These are phyloP conservation scores for Astrothelium macrocarpum DNA, from an alignment of 495 filamentous ascomycete genomes.

Conservation along the genomic window DNA sequence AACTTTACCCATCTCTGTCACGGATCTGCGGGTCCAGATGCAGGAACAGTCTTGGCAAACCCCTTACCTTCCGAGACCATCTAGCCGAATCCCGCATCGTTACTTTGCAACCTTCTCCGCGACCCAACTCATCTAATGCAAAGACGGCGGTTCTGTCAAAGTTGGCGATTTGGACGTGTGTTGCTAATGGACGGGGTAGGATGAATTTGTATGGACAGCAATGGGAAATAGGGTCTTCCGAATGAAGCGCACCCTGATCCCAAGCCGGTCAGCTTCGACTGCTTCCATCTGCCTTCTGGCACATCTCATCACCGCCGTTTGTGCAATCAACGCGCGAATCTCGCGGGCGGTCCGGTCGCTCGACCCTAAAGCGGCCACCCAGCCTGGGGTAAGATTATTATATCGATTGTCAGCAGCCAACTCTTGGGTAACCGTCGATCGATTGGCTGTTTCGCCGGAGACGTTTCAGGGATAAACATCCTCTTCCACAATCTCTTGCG, in stretches of 20 bases:
- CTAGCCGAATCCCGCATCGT: neutral
- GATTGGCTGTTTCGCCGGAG: neutral
- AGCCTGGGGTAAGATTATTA: neutral
- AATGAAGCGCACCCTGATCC: neutral
- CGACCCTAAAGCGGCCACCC: neutral
- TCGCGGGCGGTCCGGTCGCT: neutral
- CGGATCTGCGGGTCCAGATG: neutral
- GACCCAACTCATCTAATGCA: neutral
- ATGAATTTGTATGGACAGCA: too few species aligned
- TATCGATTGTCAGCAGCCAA: constrained; percentile 3
- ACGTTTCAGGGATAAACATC: neutral
- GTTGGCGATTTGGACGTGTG: too few species aligned
- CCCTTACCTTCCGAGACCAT: neutral
- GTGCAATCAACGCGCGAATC: constrained; percentile 1
- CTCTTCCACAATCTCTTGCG: neutral
- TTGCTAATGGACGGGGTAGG: too few species aligned
- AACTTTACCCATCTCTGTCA: too few species aligned
- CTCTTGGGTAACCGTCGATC: neutral
- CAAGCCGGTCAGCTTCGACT: neutral
- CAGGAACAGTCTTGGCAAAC: neutral
- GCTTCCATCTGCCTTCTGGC: neutral
- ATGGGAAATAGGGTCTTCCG: too few species aligned
- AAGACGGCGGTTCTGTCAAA: too few species aligned
- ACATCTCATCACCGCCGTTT: neutral
- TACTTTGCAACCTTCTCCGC: neutral